These are phyloP conservation scores for Copromyces sp. DNA, from an alignment of 495 filamentous ascomycete genomes.

Conservation along the genomic window DNA sequence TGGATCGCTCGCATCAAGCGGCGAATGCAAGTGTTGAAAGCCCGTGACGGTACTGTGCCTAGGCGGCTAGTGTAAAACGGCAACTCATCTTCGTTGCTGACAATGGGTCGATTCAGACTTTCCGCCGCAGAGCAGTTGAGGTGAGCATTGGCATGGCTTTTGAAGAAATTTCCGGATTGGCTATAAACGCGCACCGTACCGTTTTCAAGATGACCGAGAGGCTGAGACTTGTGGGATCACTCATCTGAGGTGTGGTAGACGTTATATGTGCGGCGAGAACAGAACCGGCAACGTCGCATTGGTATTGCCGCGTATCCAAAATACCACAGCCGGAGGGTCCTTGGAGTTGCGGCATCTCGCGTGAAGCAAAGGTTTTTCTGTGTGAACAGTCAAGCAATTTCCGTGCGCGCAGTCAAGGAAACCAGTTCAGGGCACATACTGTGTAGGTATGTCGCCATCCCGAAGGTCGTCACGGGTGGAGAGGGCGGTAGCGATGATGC, in stretches of 20 bases:
- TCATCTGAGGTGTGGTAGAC: background rate
- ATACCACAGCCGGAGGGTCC: background rate
- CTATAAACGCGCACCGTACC: background rate
- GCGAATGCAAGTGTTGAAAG: background rate
- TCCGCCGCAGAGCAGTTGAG: background rate
- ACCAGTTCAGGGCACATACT: background rate
- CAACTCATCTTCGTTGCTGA: background rate
- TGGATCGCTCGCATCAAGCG: background rate
- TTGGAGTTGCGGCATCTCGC: background rate
- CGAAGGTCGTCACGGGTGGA: background rate
- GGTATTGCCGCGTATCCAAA: background rate
- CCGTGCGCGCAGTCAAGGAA: background rate
- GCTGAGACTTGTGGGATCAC: background rate
- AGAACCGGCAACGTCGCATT: background rate
- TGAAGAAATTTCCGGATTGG: background rate
- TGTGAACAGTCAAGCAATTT: background rate
- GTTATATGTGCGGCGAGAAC: background rate
- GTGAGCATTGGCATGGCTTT: background rate
- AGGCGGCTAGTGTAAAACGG: background rate
- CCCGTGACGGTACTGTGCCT: background rate
- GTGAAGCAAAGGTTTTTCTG: background rate
- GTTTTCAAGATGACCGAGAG: background rate
- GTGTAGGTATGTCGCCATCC: background rate
- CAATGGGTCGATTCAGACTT: background rate
- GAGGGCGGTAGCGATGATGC: background rate